Evolutionary conservation across 2,329 filamentous ascomycete species (phyloP).

Genomic region (Talaromyces verruculosus): DNA sequence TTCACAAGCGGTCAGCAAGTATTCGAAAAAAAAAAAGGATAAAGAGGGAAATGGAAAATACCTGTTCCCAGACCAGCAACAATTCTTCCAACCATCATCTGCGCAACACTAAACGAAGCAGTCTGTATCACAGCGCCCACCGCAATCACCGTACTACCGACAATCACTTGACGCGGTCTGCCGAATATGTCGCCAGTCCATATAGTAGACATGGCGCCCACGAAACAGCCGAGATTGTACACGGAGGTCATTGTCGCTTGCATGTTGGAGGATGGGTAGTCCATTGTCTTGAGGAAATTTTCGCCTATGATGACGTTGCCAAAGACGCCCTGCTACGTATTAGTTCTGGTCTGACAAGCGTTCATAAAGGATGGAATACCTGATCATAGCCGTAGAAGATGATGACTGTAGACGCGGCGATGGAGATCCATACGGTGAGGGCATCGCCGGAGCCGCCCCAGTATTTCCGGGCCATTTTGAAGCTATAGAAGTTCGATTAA

Average conservation of each 20-base stretch:
- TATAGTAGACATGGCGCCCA: conserved; percentile 19
- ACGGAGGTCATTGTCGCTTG: conserved; percentile 21
- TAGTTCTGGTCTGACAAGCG: background rate
- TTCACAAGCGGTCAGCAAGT: too few relatives aligned
- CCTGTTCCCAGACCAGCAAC: conserved; percentile 52
- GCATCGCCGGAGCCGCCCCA: conserved; percentile 53
- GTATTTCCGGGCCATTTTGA: conserved; percentile 48
- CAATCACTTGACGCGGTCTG: conserved; percentile 17
- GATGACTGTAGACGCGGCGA: conserved; percentile 52
- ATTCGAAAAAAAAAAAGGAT: too few relatives aligned
- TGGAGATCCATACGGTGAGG: conserved; percentile 55
- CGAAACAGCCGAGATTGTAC: conserved; percentile 22
- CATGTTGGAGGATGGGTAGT: conserved; percentile 17
- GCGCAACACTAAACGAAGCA: conserved; percentile 44
- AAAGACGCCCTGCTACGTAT: conserved; percentile 17
- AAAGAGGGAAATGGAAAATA: background rate
- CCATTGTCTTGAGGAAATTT: conserved; percentile 20
- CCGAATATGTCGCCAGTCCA: conserved; percentile 19
- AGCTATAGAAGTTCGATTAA: background rate
- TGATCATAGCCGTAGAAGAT: conserved; percentile 53
- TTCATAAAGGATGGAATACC: conserved; percentile 25
- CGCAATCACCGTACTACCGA: conserved; percentile 29
- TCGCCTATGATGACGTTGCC: conserved; percentile 18
- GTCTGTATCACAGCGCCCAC: conserved; percentile 49
- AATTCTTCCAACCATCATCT: conserved; percentile 50